Conservation (phyloP, 2,329 filamentous ascomycete species). For the Trichophyton mentagrophytes region DNA sequence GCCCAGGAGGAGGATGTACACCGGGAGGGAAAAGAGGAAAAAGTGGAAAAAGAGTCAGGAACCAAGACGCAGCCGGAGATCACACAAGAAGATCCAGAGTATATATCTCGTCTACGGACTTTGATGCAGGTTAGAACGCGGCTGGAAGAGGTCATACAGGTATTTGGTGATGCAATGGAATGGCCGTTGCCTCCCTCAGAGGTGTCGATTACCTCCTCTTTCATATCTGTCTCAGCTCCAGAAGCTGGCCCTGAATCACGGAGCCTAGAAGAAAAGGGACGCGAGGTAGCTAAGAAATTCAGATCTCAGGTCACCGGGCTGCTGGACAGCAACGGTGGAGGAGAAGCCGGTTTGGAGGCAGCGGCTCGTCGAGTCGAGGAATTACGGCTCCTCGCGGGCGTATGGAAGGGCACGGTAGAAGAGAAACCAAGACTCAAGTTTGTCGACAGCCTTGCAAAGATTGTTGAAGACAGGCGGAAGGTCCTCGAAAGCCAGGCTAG, state of each 20-base stretch:
- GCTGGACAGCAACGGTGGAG: conserved; percentile 46
- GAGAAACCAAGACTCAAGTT: conserved; percentile 74
- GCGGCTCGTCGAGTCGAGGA: conserved; percentile 64
- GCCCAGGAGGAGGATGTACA: conserved; percentile 4
- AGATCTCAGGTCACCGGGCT: conserved; percentile 57
- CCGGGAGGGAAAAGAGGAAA: conserved; percentile 8
- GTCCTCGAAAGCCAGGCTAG: conserved; percentile 33
- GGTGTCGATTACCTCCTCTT: conserved; percentile 66
- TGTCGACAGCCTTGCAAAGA: conserved; percentile 65
- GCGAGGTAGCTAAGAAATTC: conserved; percentile 59
- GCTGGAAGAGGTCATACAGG: conserved; percentile 79
- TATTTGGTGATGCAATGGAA: conserved; percentile 90
- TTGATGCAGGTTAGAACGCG: conserved; percentile 68
- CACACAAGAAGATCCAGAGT: conserved; percentile 42
- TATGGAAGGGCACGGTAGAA: conserved; percentile 94
- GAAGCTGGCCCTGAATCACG: conserved; percentile 54
- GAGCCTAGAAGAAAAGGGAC: conserved; percentile 73
- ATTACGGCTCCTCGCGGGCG: conserved; percentile 58
- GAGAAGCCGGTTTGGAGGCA: conserved; percentile 50
- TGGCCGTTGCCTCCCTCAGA: conserved; percentile 87
- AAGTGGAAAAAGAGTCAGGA: conserved; percentile 5
- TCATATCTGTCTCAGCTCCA: conserved; percentile 80
- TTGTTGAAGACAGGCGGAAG: conserved; percentile 61
- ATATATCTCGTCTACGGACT: conserved; percentile 67
- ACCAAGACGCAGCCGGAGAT: not conserved